Base-by-base conservation (phyloP, 306 rosid species). In the Cicer cuneatum region DNA sequence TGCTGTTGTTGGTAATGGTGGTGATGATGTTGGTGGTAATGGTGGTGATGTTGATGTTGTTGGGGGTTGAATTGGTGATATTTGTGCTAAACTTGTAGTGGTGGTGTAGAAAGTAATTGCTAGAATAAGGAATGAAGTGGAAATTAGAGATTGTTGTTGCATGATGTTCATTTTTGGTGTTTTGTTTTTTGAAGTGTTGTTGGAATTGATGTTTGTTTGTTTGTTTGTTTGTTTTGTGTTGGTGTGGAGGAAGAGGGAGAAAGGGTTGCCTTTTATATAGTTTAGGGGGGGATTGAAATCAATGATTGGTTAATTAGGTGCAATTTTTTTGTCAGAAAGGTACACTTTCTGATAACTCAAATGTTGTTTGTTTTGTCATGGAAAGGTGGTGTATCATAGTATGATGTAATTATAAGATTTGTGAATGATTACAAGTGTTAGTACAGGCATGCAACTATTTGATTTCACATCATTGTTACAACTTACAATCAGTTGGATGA, bases 41-140 rank as follows among this genome's bases (percentile, higher is more conserved):
- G 84, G 21, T 11, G 47, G 29, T 0, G 83, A 69, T 9, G 80
- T 59, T 7, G 81, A 45, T 37, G 59, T 46, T 11, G 82, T 16
- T 5, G 91, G 88, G 37, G 89, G 64, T 69, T 85, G 87, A 57
- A 75, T 71, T 12, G 87, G 86, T 9, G 78, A 74, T 14, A 78
- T 75, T 43, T 83, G 88, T 6, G 87, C 85, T 33, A 68, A 71
- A 10, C 71, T 46, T 33, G 71, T 57, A 80, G 71, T 61, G 77
- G 53, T 40, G 67, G 72, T 51, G 66, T 71, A 69, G 78, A 68
- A 59, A 67, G 46, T 70, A 40, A 83, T 70, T 63, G 68, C 6
- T 21, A 84, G 37, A 16, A 85, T 66, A 29, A 90, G 47, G 19
- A 84, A 10, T 45, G 77, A 49, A 69, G 73, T 46, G 21, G 76